phyloP scores from a whole-genome alignment of 345 rosid genomes.

The Lepidium sativum region DNA sequence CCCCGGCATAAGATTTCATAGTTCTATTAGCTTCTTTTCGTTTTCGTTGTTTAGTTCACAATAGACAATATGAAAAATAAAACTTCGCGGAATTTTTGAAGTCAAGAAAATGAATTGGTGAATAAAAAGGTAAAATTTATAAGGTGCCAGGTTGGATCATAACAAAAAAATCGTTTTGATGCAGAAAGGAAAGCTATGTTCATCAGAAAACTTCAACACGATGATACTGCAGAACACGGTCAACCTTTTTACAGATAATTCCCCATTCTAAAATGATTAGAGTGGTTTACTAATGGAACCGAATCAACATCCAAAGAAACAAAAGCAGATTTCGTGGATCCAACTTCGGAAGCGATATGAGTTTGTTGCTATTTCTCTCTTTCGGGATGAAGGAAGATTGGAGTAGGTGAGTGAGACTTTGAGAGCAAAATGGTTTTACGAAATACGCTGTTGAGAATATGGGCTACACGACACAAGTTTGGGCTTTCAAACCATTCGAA shows the following conservation, averaged over 20 bases:
- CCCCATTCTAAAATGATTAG: neutral
- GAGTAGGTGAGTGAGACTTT: neutral
- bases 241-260: neutral
- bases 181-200: neutral
- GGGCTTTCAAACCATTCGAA: neutral
- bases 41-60: neutral
- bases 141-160: neutral
- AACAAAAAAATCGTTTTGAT: neutral
- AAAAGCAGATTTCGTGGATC: neutral
- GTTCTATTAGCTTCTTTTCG: constrained; percentile 35
- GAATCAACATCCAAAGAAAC: neutral
- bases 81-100: no score
- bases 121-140: neutral
- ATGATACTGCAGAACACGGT: neutral
- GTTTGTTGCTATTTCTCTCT: neutral
- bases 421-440: neutral
- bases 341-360: neutral
- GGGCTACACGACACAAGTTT: neutral
- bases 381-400: neutral
- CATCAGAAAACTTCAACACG: neutral
- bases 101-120: neutral
- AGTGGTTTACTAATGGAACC: neutral
- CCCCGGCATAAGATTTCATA: constrained; percentile 59
- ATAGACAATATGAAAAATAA: no score
- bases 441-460: neutral